Conservation (phyloP, 1,284 basidiomycete species). For the Ustilago curta region DNA sequence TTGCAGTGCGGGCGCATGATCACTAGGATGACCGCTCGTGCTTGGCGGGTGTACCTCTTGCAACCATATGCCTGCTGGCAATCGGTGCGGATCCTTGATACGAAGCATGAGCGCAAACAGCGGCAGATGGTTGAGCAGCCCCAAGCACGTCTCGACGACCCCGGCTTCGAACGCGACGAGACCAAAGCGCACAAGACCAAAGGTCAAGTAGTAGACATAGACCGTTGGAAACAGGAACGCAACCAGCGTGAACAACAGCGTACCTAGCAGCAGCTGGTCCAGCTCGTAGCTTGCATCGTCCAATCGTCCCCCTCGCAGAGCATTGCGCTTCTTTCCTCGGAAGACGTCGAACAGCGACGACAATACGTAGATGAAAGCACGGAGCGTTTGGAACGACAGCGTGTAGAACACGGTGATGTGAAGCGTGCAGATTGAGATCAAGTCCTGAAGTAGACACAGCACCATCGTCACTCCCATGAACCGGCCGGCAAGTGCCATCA, state of each 20-base stretch:
- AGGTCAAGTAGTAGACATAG: slow-evolving; percentile 83
- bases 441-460: slow-evolving; percentile 78
- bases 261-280: slow-evolving; percentile 93
- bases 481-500: slow-evolving; percentile 74
- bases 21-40: not conserved
- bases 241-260: slow-evolving; percentile 90
- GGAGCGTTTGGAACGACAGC: slow-evolving; percentile 77
- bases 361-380: slow-evolving; percentile 75
- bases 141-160: slow-evolving; percentile 51
- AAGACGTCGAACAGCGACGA: slow-evolving; percentile 92
- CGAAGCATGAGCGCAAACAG: slow-evolving; percentile 87
- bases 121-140: slow-evolving; percentile 88
- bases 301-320: slow-evolving; percentile 79
- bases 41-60: slow-evolving; percentile 8
- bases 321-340: slow-evolving; percentile 75
- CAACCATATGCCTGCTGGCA: slow-evolving; percentile 72
- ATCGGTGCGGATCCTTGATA: slow-evolving; percentile 83
- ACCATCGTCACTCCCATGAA: slow-evolving; percentile 79
- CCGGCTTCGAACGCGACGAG: slow-evolving; percentile 29
- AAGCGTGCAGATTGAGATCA: slow-evolving; percentile 77
- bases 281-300: slow-evolving; percentile 92
- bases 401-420: slow-evolving; percentile 82
- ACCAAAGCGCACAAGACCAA: slow-evolving; percentile 76
- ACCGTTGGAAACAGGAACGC: slow-evolving; percentile 92
- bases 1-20: slow-evolving; percentile 5